These are phyloP conservation scores for Choanephora cucurbitarum DNA, from an alignment of 371 early-diverging fungal species.

Conservation along the genomic window DNA sequence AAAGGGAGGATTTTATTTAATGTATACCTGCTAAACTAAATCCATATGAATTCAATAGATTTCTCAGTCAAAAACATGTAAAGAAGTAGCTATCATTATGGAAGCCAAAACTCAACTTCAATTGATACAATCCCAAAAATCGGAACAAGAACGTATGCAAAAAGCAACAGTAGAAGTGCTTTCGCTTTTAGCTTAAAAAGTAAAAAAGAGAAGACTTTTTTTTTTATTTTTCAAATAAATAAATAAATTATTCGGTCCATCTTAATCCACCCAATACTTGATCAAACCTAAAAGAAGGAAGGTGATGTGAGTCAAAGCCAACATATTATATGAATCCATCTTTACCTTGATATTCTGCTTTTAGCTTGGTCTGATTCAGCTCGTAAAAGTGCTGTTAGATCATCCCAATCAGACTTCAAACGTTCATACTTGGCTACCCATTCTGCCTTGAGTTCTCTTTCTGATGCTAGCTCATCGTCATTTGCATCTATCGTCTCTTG, in stretches of 20 bases:
- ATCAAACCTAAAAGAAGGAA: conserved; percentile 19
- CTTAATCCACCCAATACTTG: conserved; percentile 22
- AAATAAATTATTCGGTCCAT: conserved; percentile 4
- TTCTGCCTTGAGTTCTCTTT: conserved; percentile 11
- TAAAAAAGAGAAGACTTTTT: too few relatives aligned
- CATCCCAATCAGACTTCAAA: conserved; percentile 30
- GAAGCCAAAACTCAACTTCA: conserved; percentile 24
- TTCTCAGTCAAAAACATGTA: conserved; percentile 25
- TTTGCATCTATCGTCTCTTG: too few relatives aligned
- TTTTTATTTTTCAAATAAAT: background rate
- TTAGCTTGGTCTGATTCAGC: conserved; percentile 34
- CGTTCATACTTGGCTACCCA: conserved; percentile 20
- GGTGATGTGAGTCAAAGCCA: too few relatives aligned
- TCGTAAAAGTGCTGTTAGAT: conserved; percentile 21
- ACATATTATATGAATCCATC: too few relatives aligned
- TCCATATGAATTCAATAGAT: conserved; percentile 10
- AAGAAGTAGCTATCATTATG: conserved; percentile 41
- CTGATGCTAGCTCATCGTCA: conserved; percentile 5
- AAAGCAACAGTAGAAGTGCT: conserved; percentile 23
- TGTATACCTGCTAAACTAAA: too few relatives aligned
- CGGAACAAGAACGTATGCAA: conserved; percentile 27
- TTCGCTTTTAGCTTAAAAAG: conserved; percentile 14
- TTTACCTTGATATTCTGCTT: conserved; percentile 29
- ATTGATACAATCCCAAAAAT: conserved; percentile 12
- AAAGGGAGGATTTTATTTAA: too few relatives aligned